phyloP scores from a whole-genome alignment of 176 grass and related monocot species.

The Bromus sterilis region DNA sequence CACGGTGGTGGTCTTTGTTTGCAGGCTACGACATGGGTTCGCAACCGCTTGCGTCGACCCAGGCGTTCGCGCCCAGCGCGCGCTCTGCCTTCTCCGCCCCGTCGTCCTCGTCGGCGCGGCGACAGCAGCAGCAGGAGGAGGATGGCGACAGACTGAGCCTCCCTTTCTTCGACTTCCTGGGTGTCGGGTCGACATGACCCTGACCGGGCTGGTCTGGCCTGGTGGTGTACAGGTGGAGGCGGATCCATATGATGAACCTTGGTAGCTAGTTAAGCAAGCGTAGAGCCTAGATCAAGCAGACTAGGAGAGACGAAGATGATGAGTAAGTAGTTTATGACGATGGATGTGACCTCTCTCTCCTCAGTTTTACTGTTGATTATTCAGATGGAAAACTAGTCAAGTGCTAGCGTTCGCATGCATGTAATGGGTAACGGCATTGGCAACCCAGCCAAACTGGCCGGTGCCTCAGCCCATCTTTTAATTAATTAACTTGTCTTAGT shows the following conservation, averaged over 20 bases:
- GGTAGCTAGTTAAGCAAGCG: constrained; percentile 20
- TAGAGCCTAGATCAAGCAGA: constrained; percentile 6
- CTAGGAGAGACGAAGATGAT: not conserved
- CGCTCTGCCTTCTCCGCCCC: constrained; percentile 41
- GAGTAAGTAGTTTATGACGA: not conserved
- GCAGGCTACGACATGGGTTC: constrained; percentile 38
- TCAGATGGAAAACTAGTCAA: not conserved
- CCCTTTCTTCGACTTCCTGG: constrained; percentile 79
- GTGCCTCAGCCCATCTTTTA: too few species aligned
- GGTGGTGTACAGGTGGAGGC: constrained; percentile 30
- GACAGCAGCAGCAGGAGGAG: not conserved
- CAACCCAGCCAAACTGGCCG: too few species aligned
- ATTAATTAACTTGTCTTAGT: too few species aligned
- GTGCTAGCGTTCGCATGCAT: not conserved
- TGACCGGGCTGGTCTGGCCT: constrained; percentile 18
- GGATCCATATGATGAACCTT: constrained; percentile 10
- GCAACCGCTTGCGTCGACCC: not conserved
- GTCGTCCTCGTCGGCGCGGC: not conserved
- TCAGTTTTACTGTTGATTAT: constrained; percentile 13
- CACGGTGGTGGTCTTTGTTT: not conserved
- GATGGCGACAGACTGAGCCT: constrained; percentile 13
- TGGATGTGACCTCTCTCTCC: constrained; percentile 8
- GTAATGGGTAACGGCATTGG: not conserved
- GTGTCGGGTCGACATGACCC: constrained; percentile 56
- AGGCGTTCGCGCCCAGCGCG: constrained; percentile 34